Percentiles rank a stretch among this genome's conserved stretches.
Evolutionary conservation across 2,329 filamentous ascomycete genomes (phyloP).

Genomic region (Lasiodiplodia sp.): DNA sequence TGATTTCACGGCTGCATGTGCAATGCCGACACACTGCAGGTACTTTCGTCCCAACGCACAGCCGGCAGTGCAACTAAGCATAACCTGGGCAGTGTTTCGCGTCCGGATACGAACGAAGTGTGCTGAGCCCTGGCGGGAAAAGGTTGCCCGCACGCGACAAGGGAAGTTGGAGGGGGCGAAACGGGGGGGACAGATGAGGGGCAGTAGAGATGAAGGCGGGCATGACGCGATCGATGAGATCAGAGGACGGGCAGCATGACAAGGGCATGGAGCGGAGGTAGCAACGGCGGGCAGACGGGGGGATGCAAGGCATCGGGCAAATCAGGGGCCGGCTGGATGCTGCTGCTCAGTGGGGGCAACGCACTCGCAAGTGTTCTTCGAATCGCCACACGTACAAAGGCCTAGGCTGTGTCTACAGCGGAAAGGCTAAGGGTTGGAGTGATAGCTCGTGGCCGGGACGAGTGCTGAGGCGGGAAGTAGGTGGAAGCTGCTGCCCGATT

Average conservation of each 20-base stretch:
- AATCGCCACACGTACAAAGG: neutral
- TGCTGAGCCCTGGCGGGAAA: neutral
- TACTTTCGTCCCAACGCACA: neutral
- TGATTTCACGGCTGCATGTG: neutral
- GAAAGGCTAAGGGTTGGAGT: neutral
- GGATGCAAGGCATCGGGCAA: conserved; percentile 13
- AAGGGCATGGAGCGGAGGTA: neutral
- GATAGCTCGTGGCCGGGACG: neutral
- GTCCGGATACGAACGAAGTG: neutral
- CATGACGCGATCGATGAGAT: conserved; percentile 7
- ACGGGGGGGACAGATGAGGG: neutral
- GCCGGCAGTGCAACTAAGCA: conserved; percentile 11
- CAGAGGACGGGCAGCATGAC: neutral
- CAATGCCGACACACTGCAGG: neutral
- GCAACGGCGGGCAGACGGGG: neutral
- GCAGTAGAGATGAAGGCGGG: neutral
- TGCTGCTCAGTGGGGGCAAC: neutral
- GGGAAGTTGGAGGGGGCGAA: neutral
- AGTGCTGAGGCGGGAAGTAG: neutral
- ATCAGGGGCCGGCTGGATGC: conserved; percentile 1
- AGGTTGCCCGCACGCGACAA: neutral
- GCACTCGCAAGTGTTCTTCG: neutral
- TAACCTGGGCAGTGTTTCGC: conserved; percentile 7
- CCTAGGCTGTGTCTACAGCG: neutral
- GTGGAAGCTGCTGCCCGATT: conserved; percentile 16